Evolutionary conservation across 1,139 yeast genomes (phyloP), one percentile per base, ranked within the genome.

Genomic region (Maudiozyma humilis): DNA sequence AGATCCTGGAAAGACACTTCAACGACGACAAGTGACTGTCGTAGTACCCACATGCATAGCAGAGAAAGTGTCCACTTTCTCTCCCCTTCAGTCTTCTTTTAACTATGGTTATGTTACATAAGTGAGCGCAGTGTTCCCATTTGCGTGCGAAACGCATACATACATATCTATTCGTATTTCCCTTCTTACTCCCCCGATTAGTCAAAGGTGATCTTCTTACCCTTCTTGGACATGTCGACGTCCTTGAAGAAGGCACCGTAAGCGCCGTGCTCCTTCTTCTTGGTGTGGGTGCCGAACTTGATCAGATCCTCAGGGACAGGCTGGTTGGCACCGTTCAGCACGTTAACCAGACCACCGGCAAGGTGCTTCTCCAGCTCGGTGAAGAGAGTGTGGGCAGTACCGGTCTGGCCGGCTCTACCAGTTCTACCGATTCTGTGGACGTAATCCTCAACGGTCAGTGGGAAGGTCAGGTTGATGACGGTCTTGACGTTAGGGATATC

Each of bases 401-500:
- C 99, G 1, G 88, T 73, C 66, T 84, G 87, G 37, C 98, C 98
- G 14, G 98, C 98, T 70, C 99, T 82, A 50, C 98, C 98, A 15
- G 98, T 91, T 73, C 98, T 82, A 53, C 98, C 98, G 55, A 91
- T 91, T 69, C 98, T 79, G 66, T 91, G 98, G 40, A 91, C 98
- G 60, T 91, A 91, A 68, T 93, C 98, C 68, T 91, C 99, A 19
- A 87, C 94, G 0, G 98, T 91, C 57, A 93, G 75, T 41, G 99
- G 99, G 80, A 91, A 91, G 3, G 98, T 91, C 65, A 93, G 73
- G 65, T 91, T 91, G 63, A 91, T 88, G 40, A 91, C 99, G 27
- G 88, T 86, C 66, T 89, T 91, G 53, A 91, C 99, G 56, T 93
- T 87, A 42, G 99, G 98, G 56, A 91, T 91, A 67, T 91, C 99